phyloP scores from a whole-genome alignment of 1,284 basidiomycete genomes.

The Schizophyllum amplum region DNA sequence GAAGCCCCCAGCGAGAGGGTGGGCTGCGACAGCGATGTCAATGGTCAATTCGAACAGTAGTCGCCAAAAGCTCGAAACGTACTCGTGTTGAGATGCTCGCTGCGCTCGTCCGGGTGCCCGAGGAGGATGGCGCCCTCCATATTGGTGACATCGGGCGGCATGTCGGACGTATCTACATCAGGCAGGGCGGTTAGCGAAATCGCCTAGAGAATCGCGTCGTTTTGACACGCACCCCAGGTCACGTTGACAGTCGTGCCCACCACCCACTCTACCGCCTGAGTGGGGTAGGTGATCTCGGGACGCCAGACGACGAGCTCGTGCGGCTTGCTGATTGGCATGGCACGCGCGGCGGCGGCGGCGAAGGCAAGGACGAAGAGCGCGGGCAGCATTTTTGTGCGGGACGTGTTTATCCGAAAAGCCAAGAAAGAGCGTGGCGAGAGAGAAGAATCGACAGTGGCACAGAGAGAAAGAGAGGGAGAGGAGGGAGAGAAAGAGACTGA shows the following conservation, averaged over 20 bases:
- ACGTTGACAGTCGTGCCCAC: background rate
- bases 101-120: slow-evolving; percentile 37
- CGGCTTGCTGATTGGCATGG: background rate
- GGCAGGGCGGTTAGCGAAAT: background rate
- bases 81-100: slow-evolving; percentile 49
- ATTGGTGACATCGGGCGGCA: slow-evolving; percentile 25
- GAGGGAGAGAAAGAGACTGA: background rate
- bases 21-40: background rate
- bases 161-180: slow-evolving; percentile 31
- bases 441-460: background rate
- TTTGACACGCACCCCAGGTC: background rate
- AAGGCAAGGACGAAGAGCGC: background rate
- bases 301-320: background rate
- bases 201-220: background rate
- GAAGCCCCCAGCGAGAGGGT: slow-evolving; percentile 50
- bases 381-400: background rate
- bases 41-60: background rate
- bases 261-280: background rate
- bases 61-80: slow-evolving; percentile 16
- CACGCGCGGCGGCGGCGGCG: too few species aligned
- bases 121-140: slow-evolving; percentile 47
- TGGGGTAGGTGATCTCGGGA: background rate
- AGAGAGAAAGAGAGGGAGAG: background rate
- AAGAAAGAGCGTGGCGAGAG: background rate
- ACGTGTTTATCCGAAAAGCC: background rate